Base-by-base conservation (phyloP, 2,329 filamentous ascomycete genomes). In the Teratosphaeriaceae sp. region DNA sequence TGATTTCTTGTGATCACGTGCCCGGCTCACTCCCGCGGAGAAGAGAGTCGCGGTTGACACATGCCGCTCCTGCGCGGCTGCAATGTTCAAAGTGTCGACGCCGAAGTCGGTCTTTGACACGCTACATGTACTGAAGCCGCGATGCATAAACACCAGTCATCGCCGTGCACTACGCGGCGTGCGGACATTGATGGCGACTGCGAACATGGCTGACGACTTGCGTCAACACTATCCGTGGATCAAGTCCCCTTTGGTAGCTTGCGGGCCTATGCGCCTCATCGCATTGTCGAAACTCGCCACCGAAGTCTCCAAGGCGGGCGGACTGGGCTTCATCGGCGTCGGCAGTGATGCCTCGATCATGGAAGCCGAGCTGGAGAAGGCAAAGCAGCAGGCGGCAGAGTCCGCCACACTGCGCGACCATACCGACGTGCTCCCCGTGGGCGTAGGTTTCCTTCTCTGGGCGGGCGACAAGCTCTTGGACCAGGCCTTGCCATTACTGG, bases 181-280 rank as follows among this genome's bases (percentile, higher is more conserved):
- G 8, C 8, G 24, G 8, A 27, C 24, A 27, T n/a, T n/a, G n/a
- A 27, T 8, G 8, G 8, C 8, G 8, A 27, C n/a, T n/a, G 9
- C 27, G 24, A 42, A 38, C 15, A 44, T 46, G 44, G 38, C 37
- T 19, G n/a, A n/a, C n/a, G 13, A 34, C 23, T 45, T 65, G 40
- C 60, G 55, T 40, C 40, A 47, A 15, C 29, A 66, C 48, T 80
- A 81, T 54, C 76, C 79, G 51, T 84, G 80, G 79, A 72, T 70
- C 3, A 59, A 67, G 26, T 52, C 63, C 2, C 81, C 80, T 5
- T 62, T 85, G 16, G 70, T 88, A 23, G 68, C 74, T 37, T 69
- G 71, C 26, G 83, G 80, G 1, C 84, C 84, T 0, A 87, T 88
- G 84, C 75, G 80, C 34, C 69, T 79, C 24, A 77, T 86, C 41